Evolutionary conservation across 2,329 filamentous ascomycete species (phyloP).

Genomic region (Capronia epimyces): DNA sequence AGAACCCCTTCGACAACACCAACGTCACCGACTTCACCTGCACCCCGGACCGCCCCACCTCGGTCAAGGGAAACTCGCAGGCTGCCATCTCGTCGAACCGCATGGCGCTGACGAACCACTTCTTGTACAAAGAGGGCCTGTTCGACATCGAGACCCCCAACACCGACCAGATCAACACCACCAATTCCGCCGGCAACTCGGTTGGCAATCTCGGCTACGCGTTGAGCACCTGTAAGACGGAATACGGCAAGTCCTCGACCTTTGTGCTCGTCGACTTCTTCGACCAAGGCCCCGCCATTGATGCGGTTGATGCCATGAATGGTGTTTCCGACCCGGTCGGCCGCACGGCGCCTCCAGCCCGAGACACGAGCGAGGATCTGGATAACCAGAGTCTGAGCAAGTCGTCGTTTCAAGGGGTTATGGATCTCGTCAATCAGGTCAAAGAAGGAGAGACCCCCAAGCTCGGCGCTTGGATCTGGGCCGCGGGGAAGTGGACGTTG

Average conservation of each 20-base stretch:
- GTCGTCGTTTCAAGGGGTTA: conserved; percentile 35
- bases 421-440: conserved; percentile 36
- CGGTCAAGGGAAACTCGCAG: conserved; percentile 43
- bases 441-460: conserved; percentile 36
- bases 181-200: conserved; percentile 58
- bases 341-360: conserved; percentile 34
- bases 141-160: conserved; percentile 57
- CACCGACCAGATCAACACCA: conserved; percentile 54
- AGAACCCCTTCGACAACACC: conserved; percentile 64
- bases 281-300: conserved; percentile 64
- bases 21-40: conserved; percentile 64
- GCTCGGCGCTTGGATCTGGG: conserved; percentile 43
- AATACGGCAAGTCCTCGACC: conserved; percentile 58
- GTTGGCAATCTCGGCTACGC: conserved; percentile 48
- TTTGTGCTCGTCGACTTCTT: conserved; percentile 79
- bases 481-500: conserved; percentile 40
- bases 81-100: conserved; percentile 53
- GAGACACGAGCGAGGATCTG: conserved; percentile 27
- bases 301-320: conserved; percentile 65
- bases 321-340: conserved; percentile 44
- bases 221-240: conserved; percentile 48
- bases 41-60: conserved; percentile 59
- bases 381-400: conserved; percentile 30
- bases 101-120: conserved; percentile 75
- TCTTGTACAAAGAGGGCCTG: conserved; percentile 51